Evolutionary conservation across 2,329 filamentous ascomycete species (phyloP).

Genomic region (Colletotrichum australisinense): DNA sequence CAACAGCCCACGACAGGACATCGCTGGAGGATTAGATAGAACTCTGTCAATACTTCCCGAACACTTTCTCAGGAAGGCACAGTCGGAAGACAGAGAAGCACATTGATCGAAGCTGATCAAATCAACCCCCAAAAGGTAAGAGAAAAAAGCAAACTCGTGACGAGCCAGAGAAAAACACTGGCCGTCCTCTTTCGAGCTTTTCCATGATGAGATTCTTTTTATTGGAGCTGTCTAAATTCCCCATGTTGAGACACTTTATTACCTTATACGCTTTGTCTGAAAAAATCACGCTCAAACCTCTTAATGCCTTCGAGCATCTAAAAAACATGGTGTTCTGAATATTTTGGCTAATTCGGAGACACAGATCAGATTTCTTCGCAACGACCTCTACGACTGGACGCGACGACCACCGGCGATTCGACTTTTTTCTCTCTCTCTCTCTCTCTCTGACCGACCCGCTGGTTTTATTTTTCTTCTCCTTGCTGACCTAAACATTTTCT

Average conservation of each 20-base stretch:
- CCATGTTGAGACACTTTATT: conserved; percentile 69
- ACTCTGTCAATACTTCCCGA: neutral
- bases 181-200: conserved; percentile 7
- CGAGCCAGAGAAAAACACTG: neutral
- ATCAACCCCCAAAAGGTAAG: conserved; percentile 20
- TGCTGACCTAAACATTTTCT: neutral
- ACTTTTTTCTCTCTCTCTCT: neutral
- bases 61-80: neutral
- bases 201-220: conserved; percentile 60
- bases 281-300: conserved; percentile 45
- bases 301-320: neutral
- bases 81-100: neutral
- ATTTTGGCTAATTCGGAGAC: conserved; percentile 32
- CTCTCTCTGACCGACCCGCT: neutral
- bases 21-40: neutral
- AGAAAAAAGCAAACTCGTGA: neutral
- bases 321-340: conserved; percentile 6
- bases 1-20: conserved; percentile 5
- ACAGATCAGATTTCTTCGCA: conserved; percentile 13
- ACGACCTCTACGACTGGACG: neutral
- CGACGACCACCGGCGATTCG: conserved; percentile 36
- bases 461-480: neutral
- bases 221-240: conserved; percentile 84
- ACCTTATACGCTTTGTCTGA: conserved; percentile 65
- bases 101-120: neutral